These are phyloP conservation scores for Coleophoma cylindrospora DNA, from an alignment of 2,329 filamentous ascomycete species.

Conservation along the genomic window DNA sequence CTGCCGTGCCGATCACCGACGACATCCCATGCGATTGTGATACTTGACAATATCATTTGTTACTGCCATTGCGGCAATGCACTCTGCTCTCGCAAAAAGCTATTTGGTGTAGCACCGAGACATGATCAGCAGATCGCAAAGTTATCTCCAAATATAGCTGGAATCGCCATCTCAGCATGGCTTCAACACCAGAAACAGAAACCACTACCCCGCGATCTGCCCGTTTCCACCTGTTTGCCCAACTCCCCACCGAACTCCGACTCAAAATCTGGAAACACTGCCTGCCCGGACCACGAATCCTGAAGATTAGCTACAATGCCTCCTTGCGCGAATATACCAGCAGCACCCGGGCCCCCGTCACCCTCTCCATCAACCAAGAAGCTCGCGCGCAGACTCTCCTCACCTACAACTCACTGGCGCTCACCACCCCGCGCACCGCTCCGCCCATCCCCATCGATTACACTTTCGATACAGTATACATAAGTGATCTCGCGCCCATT, in stretches of 20 bases:
- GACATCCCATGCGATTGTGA: too few relatives aligned
- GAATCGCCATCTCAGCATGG: background rate
- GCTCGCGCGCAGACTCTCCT: constrained; percentile 9
- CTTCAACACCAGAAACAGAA: background rate
- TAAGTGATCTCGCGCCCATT: constrained; percentile 14
- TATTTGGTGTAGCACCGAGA: too few relatives aligned
- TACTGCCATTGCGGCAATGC: too few relatives aligned
- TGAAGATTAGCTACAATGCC: constrained; percentile 17
- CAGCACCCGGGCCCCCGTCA: constrained; percentile 13
- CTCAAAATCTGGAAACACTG: constrained; percentile 17
- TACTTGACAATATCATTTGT: too few relatives aligned
- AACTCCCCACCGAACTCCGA: constrained; percentile 19
- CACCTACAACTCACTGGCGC: background rate
- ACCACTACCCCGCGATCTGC: background rate
- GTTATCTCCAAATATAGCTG: too few relatives aligned
- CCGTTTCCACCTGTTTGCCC: constrained; percentile 15
- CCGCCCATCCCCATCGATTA: constrained; percentile 13
- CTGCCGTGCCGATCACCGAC: too few relatives aligned
- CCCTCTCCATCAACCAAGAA: constrained; percentile 15
- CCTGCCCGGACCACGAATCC: constrained; percentile 10
- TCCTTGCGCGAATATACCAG: constrained; percentile 11
- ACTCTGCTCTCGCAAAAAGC: too few relatives aligned
- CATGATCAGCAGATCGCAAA: too few relatives aligned
- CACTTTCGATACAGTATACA: constrained; percentile 13
- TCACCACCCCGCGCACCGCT: background rate